Base-by-base conservation (phyloP, 805 yeast species). In the Komagataella kurtzmanii region DNA sequence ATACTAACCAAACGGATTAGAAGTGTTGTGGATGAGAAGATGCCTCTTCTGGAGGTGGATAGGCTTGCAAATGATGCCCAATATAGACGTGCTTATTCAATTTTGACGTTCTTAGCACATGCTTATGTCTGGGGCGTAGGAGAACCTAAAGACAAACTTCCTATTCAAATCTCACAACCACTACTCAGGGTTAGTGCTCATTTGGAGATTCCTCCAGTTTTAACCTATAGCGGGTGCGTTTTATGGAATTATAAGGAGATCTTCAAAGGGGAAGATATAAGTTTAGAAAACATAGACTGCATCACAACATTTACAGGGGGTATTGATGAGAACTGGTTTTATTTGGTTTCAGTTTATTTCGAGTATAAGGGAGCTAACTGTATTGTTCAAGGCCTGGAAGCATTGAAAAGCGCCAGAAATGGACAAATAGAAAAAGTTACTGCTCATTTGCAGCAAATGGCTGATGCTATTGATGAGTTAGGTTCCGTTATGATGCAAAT, bases 311-410 rank as follows among this genome's bases (percentile, higher is more conserved):
- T 82, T 63, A 89, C 97, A 0, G 97, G 97, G 1, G 79, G 88
- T 3, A 78, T 83, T 46, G 97, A 90, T 66, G 98, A 90, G 66
- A 78, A 85, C 57, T 90, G 98, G 98, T 90, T 90, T 64, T 90
- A 88, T 65, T 70, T 89, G 54, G 91, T 90, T 7, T 83, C 93
- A 59, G 91, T 88, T 1, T 87, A 80, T 56, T 87, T 91, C 60
- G 98, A 90, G 66, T 75, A 79, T 58, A 79, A 75, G 54, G 96
- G 97, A 46, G 91, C 93, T 0, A 73, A 76, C 10, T 79, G 88
- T 52, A 68, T 90, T 45, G 71, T 73, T 2, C 67, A 75, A 21
- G 96, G 96, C 1, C 63, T 87, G 51, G 78, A 79, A 30, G 87
- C 91, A 0, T 73, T 88, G 48, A 68, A 70, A 43, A 72, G 77